Base-by-base conservation (phyloP, 2,329 filamentous ascomycete species). In the Elsinoe arachidis region DNA sequence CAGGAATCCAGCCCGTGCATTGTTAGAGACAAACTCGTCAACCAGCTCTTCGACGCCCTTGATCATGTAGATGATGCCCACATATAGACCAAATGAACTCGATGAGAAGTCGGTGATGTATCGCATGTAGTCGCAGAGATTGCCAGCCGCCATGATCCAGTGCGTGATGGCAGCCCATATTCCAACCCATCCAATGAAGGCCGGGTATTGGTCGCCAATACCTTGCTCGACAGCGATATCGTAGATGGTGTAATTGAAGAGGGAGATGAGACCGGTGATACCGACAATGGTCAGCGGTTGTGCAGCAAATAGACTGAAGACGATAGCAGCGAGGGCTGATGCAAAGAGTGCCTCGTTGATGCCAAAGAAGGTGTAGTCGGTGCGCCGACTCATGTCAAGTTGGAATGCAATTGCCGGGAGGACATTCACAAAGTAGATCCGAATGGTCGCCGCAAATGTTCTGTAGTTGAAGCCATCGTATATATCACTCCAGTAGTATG, bases 221-320 rank as follows among this genome's bases (percentile, higher is more conserved):
- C 80, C 77, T 59, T 81, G 75, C 9, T 69, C 69, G 23, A 67
- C 67, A 44, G 80, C 72, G 55, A 82, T 82, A 58, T 82, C 78
- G 67, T 79, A 82, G 60, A 81, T 80, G 21, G 80, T 83, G 63
- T 80, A 82, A 64, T 82, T 81, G 71, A 83, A 82, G 37, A 72
- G 57, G 7, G 74, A 76, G 37, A 80, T 79, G 23, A 79, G 66
- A 59, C 80, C 80, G 3, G 79, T 81, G 37, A 82, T 77, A 4
- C 80, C 80, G 14, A 82, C 78, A 15, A 82, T 79, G 2, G 78
- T 81, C 43, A 82, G 66, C 0, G 80, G 80, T 63, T 82, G 79
- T 30, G 74, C 77, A 19, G 72, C 72, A 1, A 81, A 63, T 5
- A 76, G 63, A 62, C 76, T 80, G 65, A 81, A 81, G 1, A 81